These are phyloP conservation scores for Leishmania amazonensis DNA, from an alignment of 208 protist species.

Conservation along the genomic window DNA sequence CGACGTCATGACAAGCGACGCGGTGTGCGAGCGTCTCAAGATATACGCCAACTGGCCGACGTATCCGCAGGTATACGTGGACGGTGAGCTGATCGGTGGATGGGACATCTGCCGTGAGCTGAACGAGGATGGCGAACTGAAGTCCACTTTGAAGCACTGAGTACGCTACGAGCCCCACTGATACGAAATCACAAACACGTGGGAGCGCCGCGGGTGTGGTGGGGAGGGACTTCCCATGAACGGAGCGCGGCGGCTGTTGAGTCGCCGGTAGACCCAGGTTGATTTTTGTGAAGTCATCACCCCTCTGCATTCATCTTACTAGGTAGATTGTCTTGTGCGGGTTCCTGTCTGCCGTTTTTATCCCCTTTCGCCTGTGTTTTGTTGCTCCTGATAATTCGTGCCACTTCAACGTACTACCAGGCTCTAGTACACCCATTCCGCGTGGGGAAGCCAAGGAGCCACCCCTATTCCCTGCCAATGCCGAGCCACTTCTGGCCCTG, in stretches of 20 bases:
- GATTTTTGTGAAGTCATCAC: not conserved
- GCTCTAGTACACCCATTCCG: not conserved
- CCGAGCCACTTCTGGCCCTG: not conserved
- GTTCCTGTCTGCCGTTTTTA: not conserved
- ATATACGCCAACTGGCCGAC: conserved; percentile 93
- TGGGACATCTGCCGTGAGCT: conserved; percentile 91
- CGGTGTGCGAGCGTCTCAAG: conserved; percentile 91
- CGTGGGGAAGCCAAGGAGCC: not conserved
- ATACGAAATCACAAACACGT: not conserved
- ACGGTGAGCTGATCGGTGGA: conserved; percentile 93
- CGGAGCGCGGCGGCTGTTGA: not conserved
- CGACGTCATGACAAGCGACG: conserved; percentile 91
- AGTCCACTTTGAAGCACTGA: conserved; percentile 56
- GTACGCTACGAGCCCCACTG: not conserved
- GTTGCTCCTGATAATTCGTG: not conserved
- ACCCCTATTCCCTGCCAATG: not conserved
- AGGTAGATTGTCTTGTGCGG: not conserved
- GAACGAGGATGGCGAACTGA: conserved; percentile 81
- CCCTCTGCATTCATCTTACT: not conserved
- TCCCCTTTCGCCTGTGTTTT: not conserved
- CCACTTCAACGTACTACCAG: not conserved
- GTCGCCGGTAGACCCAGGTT: not conserved
- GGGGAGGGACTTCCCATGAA: not conserved
- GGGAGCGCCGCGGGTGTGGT: no score
- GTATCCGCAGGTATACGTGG: conserved; percentile 94